Percentiles rank a stretch among this genome's conserved stretches.
Evolutionary conservation across 2,329 filamentous ascomycete species (phyloP).

Genomic region (Zasmidium angulare): DNA sequence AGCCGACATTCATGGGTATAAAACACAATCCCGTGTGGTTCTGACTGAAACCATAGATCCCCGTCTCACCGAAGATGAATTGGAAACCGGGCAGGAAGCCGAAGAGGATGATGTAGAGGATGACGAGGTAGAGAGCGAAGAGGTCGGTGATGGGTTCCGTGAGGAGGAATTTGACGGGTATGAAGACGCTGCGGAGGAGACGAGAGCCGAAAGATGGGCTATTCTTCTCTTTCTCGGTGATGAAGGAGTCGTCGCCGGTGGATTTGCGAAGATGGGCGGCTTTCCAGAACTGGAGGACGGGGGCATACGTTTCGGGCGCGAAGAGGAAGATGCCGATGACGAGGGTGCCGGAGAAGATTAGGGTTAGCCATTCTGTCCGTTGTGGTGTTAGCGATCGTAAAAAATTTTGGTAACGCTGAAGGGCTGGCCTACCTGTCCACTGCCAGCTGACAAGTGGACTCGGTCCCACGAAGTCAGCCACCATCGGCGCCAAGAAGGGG

Average conservation of each 20-base stretch:
- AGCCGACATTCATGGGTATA: slow-evolving; percentile 6
- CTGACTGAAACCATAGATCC: slow-evolving; percentile 7
- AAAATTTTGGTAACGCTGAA: too few species aligned
- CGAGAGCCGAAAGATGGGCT: slow-evolving; percentile 11
- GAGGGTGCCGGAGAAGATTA: slow-evolving; percentile 20
- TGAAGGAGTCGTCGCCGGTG: slow-evolving; percentile 25
- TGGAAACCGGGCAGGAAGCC: slow-evolving; percentile 55
- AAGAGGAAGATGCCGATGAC: slow-evolving; percentile 37
- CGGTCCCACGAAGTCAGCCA: slow-evolving; percentile 34
- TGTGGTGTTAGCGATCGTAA: too few species aligned
- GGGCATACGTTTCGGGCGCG: slow-evolving; percentile 52
- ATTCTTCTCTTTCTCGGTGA: slow-evolving; percentile 3
- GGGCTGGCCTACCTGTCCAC: slow-evolving; percentile 40
- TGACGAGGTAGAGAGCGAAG: slow-evolving; percentile 51
- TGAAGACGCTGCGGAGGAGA: slow-evolving; percentile 11
- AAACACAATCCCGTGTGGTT: slow-evolving; percentile 4
- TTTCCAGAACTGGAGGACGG: slow-evolving; percentile 37
- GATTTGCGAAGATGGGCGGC: slow-evolving; percentile 31
- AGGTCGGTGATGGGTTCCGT: slow-evolving; percentile 42
- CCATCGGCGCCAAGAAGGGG: slow-evolving; percentile 23
- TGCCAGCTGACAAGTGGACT: slow-evolving; percentile 43
- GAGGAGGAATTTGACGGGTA: slow-evolving; percentile 19
- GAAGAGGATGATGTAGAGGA: slow-evolving; percentile 55
- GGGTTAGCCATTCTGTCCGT: slow-evolving; percentile 36
- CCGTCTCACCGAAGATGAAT: slow-evolving; percentile 44